These are phyloP conservation scores for Citrus cavaleriei DNA, from an alignment of 345 rosid genomes.

Conservation along the genomic window DNA sequence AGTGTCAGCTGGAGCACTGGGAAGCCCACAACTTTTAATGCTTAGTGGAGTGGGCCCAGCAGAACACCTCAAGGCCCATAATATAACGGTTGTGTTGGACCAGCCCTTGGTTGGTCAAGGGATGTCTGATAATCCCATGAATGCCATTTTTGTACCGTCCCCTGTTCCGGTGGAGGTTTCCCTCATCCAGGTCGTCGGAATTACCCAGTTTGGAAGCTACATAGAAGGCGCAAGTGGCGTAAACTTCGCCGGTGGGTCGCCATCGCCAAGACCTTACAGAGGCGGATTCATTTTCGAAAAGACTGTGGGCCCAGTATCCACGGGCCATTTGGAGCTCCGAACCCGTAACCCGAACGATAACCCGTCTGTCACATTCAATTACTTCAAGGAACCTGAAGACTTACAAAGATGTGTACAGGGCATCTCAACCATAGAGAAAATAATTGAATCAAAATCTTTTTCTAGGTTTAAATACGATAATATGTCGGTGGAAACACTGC, in stretches of 20 bases:
- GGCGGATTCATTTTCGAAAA: slow-evolving; percentile 70
- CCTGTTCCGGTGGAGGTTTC: slow-evolving; percentile 65
- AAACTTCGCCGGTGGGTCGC: slow-evolving; percentile 33
- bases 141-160: slow-evolving; percentile 60
- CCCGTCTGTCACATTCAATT: slow-evolving; percentile 64
- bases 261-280: slow-evolving; percentile 32
- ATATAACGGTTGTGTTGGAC: slow-evolving; percentile 44
- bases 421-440: slow-evolving; percentile 43
- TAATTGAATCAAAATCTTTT: slow-evolving; percentile 50
- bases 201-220: slow-evolving; percentile 50
- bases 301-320: slow-evolving; percentile 54
- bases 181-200: slow-evolving; percentile 74
- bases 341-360: slow-evolving; percentile 47
- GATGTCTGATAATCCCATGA: slow-evolving; percentile 79
- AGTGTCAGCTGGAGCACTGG: slow-evolving; percentile 59
- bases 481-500: slow-evolving; percentile 32
- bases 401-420: slow-evolving; percentile 54
- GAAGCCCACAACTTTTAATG: slow-evolving; percentile 76
- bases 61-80: slow-evolving; percentile 35
- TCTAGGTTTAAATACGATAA: slow-evolving; percentile 30
- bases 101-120: slow-evolving; percentile 68
- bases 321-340: slow-evolving; percentile 53
- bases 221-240: slow-evolving; percentile 63
- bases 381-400: slow-evolving; percentile 59
- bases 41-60: slow-evolving; percentile 69